Conservation (phyloP, 2,329 filamentous ascomycete genomes). For the Spiromastix sp. region DNA sequence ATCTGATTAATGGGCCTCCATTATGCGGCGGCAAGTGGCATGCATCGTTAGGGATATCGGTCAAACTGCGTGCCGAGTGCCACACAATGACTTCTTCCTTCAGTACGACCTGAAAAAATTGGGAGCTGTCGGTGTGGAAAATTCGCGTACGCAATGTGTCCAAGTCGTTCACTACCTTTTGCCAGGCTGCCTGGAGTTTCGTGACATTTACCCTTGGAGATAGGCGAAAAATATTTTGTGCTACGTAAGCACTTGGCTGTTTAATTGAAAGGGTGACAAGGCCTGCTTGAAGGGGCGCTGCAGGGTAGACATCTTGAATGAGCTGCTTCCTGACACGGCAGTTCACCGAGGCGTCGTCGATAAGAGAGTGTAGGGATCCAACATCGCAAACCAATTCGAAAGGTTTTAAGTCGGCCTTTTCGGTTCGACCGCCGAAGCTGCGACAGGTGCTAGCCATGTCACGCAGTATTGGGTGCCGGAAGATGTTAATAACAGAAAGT, state of each 20-base stretch:
- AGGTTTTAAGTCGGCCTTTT: neutral
- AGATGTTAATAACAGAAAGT: slow-evolving; percentile 1
- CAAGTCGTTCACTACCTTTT: slow-evolving; percentile 32
- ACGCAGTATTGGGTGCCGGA: slow-evolving; percentile 12
- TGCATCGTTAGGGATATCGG: slow-evolving; percentile 16
- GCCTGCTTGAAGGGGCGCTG: slow-evolving; percentile 35
- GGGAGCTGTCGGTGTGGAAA: slow-evolving; percentile 26
- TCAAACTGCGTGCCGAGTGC: slow-evolving; percentile 20
- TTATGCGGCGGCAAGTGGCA: slow-evolving; percentile 22
- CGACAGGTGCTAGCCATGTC: slow-evolving; percentile 8
- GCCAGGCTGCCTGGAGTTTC: slow-evolving; percentile 38
- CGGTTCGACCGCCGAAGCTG: neutral
- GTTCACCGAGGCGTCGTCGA: slow-evolving; percentile 12
- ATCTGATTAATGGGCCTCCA: slow-evolving; percentile 25
- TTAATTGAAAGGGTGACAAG: slow-evolving; percentile 40
- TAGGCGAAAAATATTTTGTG: slow-evolving; percentile 35
- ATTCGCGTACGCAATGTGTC: slow-evolving; percentile 42
- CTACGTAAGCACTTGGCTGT: slow-evolving; percentile 39
- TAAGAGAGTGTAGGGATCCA: neutral
- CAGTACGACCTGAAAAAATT: slow-evolving; percentile 32
- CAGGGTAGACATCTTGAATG: slow-evolving; percentile 33
- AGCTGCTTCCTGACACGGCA: slow-evolving; percentile 4
- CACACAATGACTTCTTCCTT: slow-evolving; percentile 25
- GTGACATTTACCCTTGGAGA: slow-evolving; percentile 27
- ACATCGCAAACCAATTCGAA: neutral